Evolutionary conservation across 306 rosid species (phyloP), one percentile per base, ranked within the genome.

Genomic region (Vigna radiata): DNA sequence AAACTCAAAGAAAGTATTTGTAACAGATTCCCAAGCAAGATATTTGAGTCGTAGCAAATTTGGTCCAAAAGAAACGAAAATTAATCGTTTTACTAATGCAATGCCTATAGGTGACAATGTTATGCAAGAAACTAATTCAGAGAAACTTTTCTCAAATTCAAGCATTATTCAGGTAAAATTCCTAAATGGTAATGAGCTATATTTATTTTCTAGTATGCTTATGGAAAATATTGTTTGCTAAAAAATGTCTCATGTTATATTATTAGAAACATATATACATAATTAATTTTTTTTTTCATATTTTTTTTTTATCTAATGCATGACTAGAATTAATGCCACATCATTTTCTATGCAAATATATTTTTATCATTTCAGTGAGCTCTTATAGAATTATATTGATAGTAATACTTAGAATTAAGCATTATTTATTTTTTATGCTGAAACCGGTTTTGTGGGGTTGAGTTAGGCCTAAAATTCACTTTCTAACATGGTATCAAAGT

Each of bases 151-250:
- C 59, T 47, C 70, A 61, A 66, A 29, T 39, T 69, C 67, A 33
- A 8, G 16, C 67, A 19, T 29, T 16, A 15, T 65, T 27, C 47
- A 70, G 49, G 75, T 70, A 76, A 74, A 79, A 23, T 11, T 33
- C 55, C 75, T 65, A 13, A 75, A 12, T 27, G 25, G 25, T 11
- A 59, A 9, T 7, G 44, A 31, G 33, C 13, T 14, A 60, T 58
- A 59, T 13, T 27, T 29, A 29, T 16, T 58, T 25, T 56, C 1
- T 18, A 18, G 15, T 19, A 9, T 21, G 3, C 21, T 55, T 55
- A 55, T 15, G 6, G 11, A 55, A 11, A 19, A 10, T 13, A 1
- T 18, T 36, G 11, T 53, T 1, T 50, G 3, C 56, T 53, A 53
- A 53, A 53, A 10, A 2, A 53, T 53, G 2, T 7, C 15, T 12